A percentile compares a stretch with the other conserved stretches of the same genome.
phyloP scores from a whole-genome alignment of 2,329 filamentous ascomycete genomes.

The Capronia coronata region DNA sequence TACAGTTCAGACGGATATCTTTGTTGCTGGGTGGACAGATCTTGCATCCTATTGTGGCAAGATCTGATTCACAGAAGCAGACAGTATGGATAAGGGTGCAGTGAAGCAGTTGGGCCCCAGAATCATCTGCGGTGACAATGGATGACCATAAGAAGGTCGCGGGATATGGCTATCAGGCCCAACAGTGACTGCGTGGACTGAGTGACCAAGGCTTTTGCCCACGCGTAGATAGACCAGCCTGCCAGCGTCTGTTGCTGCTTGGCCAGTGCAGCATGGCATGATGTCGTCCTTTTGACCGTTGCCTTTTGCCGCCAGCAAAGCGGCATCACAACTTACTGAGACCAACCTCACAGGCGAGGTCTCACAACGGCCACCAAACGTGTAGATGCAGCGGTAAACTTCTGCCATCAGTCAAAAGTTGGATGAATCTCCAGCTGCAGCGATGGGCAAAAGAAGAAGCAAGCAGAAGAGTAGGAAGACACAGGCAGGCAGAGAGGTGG shows the following conservation, averaged over 20 bases:
- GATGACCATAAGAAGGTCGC: neutral
- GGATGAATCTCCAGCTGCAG: neutral
- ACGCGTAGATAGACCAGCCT: slow-evolving; percentile 19
- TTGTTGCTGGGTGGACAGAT: slow-evolving; percentile 14
- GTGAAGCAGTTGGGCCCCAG: slow-evolving; percentile 1
- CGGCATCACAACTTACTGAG: neutral
- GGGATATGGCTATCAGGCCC: neutral
- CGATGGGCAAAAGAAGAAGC: slow-evolving; percentile 12
- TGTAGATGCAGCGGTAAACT: slow-evolving; percentile 16
- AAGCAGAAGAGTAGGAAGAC: neutral
- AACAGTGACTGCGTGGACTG: neutral
- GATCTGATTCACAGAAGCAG: slow-evolving; percentile 9
- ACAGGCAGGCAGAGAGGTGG: neutral
- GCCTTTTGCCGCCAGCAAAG: slow-evolving; percentile 6
- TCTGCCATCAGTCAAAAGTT: slow-evolving; percentile 3
- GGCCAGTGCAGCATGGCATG: slow-evolving; percentile 5
- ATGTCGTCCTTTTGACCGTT: slow-evolving; percentile 6
- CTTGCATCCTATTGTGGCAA: slow-evolving; percentile 12
- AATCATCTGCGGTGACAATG: neutral
- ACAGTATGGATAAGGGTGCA: slow-evolving; percentile 2
- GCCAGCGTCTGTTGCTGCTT: slow-evolving; percentile 11
- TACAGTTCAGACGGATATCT: neutral
- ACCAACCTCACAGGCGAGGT: slow-evolving; percentile 2
- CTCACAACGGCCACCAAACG: slow-evolving; percentile 6
- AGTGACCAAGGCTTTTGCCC: slow-evolving; percentile 1